Base-by-base conservation (phyloP, 2,329 filamentous ascomycete genomes). In the Aspergillus chevalieri region DNA sequence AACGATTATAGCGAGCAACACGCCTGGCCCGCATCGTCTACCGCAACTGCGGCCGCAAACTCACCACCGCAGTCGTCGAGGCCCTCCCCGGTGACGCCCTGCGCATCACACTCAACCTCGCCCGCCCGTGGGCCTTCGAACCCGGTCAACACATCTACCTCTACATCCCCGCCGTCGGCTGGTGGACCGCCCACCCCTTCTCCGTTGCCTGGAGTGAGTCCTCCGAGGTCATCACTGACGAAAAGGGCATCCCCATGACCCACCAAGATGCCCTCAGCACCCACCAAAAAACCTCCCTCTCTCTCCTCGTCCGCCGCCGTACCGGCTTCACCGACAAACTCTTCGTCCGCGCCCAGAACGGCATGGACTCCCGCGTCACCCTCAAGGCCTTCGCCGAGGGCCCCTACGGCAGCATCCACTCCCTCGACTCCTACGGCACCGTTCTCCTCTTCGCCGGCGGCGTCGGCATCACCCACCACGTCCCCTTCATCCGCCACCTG, bases 401-500 rank as follows among this genome's bases (percentile, higher is more conserved):
- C 0, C 92, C 93, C 0, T 97, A 97, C 65, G 85, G 83, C 4
- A 85, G 85, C 39, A 85, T 89, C 64, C 86, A 95, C 70, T 84
- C 83, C 52, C 84, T 97, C 56, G 85, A 90, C 69, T 96, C 91
- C 6, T 97, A 96, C 69, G 92, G 93, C 36, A 93, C 94, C 41
- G 84, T 85, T 42, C 81, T 98, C 55, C 84, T 98, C 49, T 90
- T 96, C 65, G 91, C 92, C 10, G 91, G 90, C 49, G 89, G 92
- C 50, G 90, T 93, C 4, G 93, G 93, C 54, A 97, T 98, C 71
- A 95, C 92, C 1, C 92, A 97, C 68, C 90, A 95, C 66, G 82
- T 97, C 26, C 88, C 90, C 30, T 95, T 94, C 67, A 80, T 96
- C 7, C 85, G 84, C 48, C 85, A 93, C 46, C 75, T 92, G 4